Conservation (phyloP, 2,329 filamentous ascomycete species). For the Fusarium paranaense region DNA sequence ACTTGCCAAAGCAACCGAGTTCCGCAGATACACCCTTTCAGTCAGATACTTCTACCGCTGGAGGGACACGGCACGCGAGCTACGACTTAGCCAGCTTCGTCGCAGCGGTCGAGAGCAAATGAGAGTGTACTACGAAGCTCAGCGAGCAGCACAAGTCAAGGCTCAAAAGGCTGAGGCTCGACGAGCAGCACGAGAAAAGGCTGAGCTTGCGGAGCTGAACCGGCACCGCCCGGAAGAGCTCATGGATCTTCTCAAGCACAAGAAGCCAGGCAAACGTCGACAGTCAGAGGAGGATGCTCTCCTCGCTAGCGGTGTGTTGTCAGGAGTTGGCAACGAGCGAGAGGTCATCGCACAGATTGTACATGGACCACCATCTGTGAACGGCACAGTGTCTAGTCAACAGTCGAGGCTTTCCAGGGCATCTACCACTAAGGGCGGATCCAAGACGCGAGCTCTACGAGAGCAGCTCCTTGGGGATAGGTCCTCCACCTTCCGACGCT, state of each 20-base stretch:
- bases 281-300: conserved; percentile 53
- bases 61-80: conserved; percentile 61
- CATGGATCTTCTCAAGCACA: conserved; percentile 48
- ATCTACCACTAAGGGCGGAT: conserved; percentile 41
- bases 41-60: conserved; percentile 69
- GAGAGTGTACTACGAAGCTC: conserved; percentile 57
- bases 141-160: conserved; percentile 48
- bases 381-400: conserved; percentile 34
- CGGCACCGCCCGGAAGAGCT: conserved; percentile 51
- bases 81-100: conserved; percentile 62
- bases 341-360: conserved; percentile 52
- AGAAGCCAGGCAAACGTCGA: conserved; percentile 45
- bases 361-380: conserved; percentile 40
- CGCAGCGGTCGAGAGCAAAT: conserved; percentile 64
- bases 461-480: conserved; percentile 48
- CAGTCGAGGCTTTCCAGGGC: conserved; percentile 33
- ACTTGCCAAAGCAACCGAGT: conserved; percentile 60
- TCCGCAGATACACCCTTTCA: conserved; percentile 61
- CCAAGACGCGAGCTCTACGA: conserved; percentile 53
- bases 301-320: conserved; percentile 56
- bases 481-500: conserved; percentile 52
- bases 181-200: conserved; percentile 40
- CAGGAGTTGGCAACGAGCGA: conserved; percentile 54
- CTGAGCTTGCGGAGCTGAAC: conserved; percentile 45
- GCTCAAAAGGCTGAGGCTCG: conserved; percentile 51